Base-by-base conservation (phyloP, 1,139 yeast genomes). In the Cylindricascospora bacillispora region DNA sequence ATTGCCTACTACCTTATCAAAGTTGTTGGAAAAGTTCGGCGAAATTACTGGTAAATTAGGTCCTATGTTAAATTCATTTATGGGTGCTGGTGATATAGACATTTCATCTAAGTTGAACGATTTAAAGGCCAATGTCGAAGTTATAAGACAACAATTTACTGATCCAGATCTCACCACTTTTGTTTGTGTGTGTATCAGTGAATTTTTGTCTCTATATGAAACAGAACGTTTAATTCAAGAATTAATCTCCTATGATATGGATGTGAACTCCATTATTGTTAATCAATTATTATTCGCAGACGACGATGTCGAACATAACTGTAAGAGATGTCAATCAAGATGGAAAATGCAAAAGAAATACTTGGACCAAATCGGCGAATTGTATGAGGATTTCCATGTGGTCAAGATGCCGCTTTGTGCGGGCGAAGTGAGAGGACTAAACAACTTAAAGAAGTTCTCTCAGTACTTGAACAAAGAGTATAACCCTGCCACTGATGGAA, bases 151-250 rank as follows among this genome's bases (percentile, higher is more conserved):
- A 41, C 98, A 89, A 57, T 89, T 89, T 63, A 85, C 93, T 47
- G 75, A 89, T 57, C 95, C 98, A 2, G 95, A 89, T 38, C 65
- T 89, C 51, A 89, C 98, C 14, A 89, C 98, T 3, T 89, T 89
- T 56, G 82, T 89, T 16, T 89, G 97, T 60, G 98, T 89, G 26
- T 89, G 98, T 60, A 89, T 89, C 41, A 83, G 95, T 27, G 98
- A 89, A 60, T 89, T 89, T 58, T 67, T 89, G 51, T 86, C 97
- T 2, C 65, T 89, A 32, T 89, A 89, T 57, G 98, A 89, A 59
- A 86, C 97, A 15, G 98, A 89, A 62, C 76, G 98, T 60, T 73
- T 89, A 77, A 81, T 86, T 44, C 98, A 89, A 61, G 98, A 89
- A 55, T 70, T 89, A 54, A 79, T 85, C 62, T 76, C 92, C 31